Evolutionary conservation across 352 stramenopile species (phyloP), one percentile per base, ranked within the genome.

Genomic region (Phytophthora capsici): DNA sequence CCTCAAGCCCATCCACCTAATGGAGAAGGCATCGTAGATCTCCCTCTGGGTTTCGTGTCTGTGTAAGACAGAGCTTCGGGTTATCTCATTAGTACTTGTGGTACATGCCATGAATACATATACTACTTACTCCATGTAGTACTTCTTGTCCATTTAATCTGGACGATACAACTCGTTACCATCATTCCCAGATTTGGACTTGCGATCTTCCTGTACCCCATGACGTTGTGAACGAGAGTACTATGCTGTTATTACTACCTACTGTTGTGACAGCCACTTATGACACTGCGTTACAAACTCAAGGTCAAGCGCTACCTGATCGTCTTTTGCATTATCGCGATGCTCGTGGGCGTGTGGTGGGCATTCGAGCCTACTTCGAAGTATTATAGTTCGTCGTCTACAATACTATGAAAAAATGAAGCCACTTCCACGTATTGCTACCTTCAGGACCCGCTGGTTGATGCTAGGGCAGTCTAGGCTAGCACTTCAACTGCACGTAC

Each of bases 1-100:
- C 62, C 84, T 99, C 53, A 98, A 98, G 77, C 97, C 97, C 9
- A 98, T 99, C 69, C 89, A 98, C 74, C 84, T 99, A 59, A 98
- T 99, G 93, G 97, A 99, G 73, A 98, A 98, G 69, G 88, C 85
- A 12, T 94, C 87, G 68, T 95, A 63, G 34, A 45, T 41, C 6
- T 10, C 23, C 22, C 22, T 34, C 34, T 25, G 20, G 20, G 19
- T 45, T 23, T 46, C 10, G 36, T 46, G 34, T 34, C 28, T 13
- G 28, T 34, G 28, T 34, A 34, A 34, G 9, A 12, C 28, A 34
- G 10, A 34, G 28, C 28, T 34, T 34, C 28, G 7, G 28, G 28
- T 12, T 32, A 32, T 12, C 28, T 12, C 28, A 14, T 12, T 34
- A 14, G 28, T 22, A 23, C 36, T 23, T 30, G 46, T 26, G 3